Evolutionary conservation across 2,329 filamentous ascomycete genomes (phyloP), one percentile per base, ranked within the genome.

Genomic region (Penicillium sclerotigenum): DNA sequence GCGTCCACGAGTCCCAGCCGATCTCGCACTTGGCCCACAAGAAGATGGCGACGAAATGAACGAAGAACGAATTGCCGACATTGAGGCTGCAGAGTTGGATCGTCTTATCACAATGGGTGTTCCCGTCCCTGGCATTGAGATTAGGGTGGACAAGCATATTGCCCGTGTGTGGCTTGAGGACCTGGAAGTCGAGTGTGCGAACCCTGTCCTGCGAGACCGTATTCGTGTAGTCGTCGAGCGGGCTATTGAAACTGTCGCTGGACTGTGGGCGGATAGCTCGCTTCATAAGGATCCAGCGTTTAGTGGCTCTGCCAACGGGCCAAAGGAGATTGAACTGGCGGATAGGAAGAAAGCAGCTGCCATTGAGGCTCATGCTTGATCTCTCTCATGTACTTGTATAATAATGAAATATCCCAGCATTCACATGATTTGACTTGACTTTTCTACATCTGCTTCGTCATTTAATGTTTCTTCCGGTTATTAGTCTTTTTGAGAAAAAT

Each of bases 81-180:
- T 82, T n/a, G 82, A 83, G 67, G 81, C 81, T 60, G 76, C 78
- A 8, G 92, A 96, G 73, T 79, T 96, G 16, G 86, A 89, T 57
- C 80, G 93, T 14, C 79, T 97, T 46, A 90, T 95, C 68, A 86
- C 84, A 59, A 78, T 95, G 22, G 93, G 93, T 2, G 93, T 97
- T 31, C 91, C 93, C 0, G 91, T 97, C 0, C 94, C 94, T 0
- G 94, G 93, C 0, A 81, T 99, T 16, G 84, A 88, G 59, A 91
- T 99, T 74, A 87, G 83, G 66, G 88, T 97, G 4, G 93, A 97
- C 67, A 94, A 90, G 76, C 87, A 91, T 75, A 81, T 88, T 51
- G 94, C 93, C 7, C 89, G 85, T 59, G 87, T 99, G 7, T 97
- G 93, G 92, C 78, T 99, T 37, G 94, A 97, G 79, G 86, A 89